A percentile compares a stretch with the other conserved stretches of the same genome.
These are phyloP conservation scores for Candida gorgasii DNA, from an alignment of 805 yeast species.

Conservation along the genomic window DNA sequence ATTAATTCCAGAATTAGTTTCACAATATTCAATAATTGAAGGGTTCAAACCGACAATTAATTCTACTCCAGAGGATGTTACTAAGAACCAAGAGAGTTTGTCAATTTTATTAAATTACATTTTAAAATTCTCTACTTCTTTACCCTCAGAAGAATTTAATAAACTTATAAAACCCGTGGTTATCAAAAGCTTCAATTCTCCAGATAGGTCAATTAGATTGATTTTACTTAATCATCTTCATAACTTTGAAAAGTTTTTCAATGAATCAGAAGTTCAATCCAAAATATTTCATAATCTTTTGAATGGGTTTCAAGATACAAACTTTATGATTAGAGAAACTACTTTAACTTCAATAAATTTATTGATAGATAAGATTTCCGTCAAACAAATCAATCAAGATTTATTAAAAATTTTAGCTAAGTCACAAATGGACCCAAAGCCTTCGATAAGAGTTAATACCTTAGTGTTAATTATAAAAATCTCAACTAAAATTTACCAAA, in stretches of 20 bases:
- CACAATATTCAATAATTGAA: constrained; percentile 38
- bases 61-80: constrained; percentile 29
- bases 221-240: constrained; percentile 68
- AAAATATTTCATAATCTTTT: constrained; percentile 66
- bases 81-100: constrained; percentile 37
- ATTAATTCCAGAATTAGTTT: constrained; percentile 69
- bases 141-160: constrained; percentile 35
- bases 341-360: constrained; percentile 68
- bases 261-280: constrained; percentile 63
- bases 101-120: constrained; percentile 43
- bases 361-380: constrained; percentile 65
- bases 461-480: constrained; percentile 67
- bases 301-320: constrained; percentile 87
- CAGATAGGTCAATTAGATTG: constrained; percentile 78
- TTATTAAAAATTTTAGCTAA: constrained; percentile 77
- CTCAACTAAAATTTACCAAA: constrained; percentile 55
- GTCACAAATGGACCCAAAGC: constrained; percentile 72
- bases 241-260: constrained; percentile 47
- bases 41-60: constrained; percentile 26
- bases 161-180: constrained; percentile 58
- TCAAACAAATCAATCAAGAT: constrained; percentile 84
- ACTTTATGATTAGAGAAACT: constrained; percentile 74
- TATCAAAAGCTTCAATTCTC: constrained; percentile 58
- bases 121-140: constrained; percentile 33
- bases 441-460: constrained; percentile 78